Conservation (phyloP, 768 basidiomycete genomes). For the Boletellus sp. region DNA sequence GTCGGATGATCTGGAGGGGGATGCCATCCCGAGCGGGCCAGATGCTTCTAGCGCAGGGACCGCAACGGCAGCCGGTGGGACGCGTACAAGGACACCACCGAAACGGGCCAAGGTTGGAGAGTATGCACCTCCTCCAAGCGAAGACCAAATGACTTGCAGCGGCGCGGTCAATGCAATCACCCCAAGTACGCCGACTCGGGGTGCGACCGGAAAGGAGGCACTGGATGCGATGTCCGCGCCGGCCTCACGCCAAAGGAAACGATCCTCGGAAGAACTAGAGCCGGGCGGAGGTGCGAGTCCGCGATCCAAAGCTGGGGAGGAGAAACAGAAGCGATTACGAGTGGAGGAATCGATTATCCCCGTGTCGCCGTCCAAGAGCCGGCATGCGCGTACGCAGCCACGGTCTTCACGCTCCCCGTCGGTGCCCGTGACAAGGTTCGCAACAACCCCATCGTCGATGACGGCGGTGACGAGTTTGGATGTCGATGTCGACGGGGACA, state of each 20-base stretch:
- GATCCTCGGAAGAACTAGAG: conserved; percentile 50
- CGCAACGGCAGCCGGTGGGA: neutral
- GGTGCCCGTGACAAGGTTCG: conserved; percentile 8
- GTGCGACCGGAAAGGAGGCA: neutral
- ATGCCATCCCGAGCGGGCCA: conserved; percentile 3
- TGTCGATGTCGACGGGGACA: conserved; percentile 15
- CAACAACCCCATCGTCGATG: conserved; percentile 22
- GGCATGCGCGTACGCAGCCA: neutral
- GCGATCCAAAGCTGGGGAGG: conserved; percentile 9
- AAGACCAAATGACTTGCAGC: conserved; percentile 6
- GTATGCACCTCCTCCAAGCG: neutral
- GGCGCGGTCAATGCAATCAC: neutral
- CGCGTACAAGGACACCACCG: conserved; percentile 35
- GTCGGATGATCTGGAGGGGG: conserved; percentile 36
- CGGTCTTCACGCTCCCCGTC: conserved; percentile 9
- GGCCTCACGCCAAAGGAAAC: conserved; percentile 36
- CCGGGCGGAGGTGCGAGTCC: conserved; percentile 6
- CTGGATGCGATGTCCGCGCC: conserved; percentile 7
- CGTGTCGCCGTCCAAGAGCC: conserved; percentile 5
- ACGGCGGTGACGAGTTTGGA: conserved; percentile 16
- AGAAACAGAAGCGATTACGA: conserved; percentile 30
- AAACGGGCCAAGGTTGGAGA: conserved; percentile 35
- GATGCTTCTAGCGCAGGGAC: neutral
- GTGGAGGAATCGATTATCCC: conserved; percentile 15
- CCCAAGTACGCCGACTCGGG: neutral